Evolutionary conservation across 2,329 filamentous ascomycete species (phyloP), one percentile per base, ranked within the genome.

Genomic region (Ophiostoma perfectum): DNA sequence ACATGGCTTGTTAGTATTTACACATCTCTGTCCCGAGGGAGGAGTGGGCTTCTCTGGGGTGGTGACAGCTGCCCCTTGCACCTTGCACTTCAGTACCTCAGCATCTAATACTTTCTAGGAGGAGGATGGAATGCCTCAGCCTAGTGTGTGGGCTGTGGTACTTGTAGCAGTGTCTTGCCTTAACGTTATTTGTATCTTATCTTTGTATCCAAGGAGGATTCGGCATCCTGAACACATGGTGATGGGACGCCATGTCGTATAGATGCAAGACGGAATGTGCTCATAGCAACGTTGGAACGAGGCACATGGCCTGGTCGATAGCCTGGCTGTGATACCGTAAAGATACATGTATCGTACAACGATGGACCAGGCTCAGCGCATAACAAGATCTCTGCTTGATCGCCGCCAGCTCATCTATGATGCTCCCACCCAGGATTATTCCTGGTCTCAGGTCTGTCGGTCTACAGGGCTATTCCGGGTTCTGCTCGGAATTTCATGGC

Each of bases 1-100:
- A 18, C 55, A 60, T 38, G 27, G 42, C 11, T 12, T 44, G 7
- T 8, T 6, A 60, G 27, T 60, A 60, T 60, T 60, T 60, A 60
- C 55, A 60, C 55, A 60, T 60, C 18, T 18, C 55, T 55, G n/a
- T 60, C 55, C 55, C 55, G 55, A 60, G 27, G 27, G 27, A 60
- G 55, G 49, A 55, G 49, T 60, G 55, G 55, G 55, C 55, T 27
- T 27, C 27, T 60, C 55, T 60, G 55, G 55, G 55, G 55, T 60
- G 55, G 11, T 60, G 55, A 60, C 55, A 60, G 55, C 55, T 60
- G 55, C 55, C 55, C 55, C 55, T 60, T 18, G 55, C 38, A 45
- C 18, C 27, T 18, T 27, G 27, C 27, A 27, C 27, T 27, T 55
- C 42, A 44, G 49, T 27, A 4, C 8, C 49, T 55, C 14, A n/a